Evolutionary conservation across 2,329 filamentous ascomycete species (phyloP).

Genomic region (Penicillium expansum): DNA sequence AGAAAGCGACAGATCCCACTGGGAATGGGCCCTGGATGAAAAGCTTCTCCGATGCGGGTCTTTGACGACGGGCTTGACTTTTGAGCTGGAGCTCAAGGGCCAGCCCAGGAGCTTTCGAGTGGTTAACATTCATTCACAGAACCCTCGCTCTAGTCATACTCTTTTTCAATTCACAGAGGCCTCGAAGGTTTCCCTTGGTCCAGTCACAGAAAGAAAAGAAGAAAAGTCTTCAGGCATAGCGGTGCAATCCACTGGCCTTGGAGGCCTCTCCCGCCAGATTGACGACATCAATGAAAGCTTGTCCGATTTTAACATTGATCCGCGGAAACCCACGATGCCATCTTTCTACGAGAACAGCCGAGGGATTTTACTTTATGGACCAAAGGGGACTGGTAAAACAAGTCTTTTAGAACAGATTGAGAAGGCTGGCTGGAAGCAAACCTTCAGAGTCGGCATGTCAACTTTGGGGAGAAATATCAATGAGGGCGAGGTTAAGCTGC

Average conservation of each 20-base stretch:
- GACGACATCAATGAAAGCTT: conserved; percentile 66
- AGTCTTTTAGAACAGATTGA: conserved; percentile 68
- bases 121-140: conserved; percentile 52
- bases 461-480: conserved; percentile 37
- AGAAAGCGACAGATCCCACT: conserved; percentile 42
- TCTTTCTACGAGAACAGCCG: conserved; percentile 47
- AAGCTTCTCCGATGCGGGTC: conserved; percentile 58
- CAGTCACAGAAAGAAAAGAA: conserved; percentile 16
- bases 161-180: conserved; percentile 37
- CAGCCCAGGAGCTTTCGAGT: conserved; percentile 62
- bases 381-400: conserved; percentile 80
- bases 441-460: conserved; percentile 51
- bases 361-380: conserved; percentile 73
- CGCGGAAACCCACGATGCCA: conserved; percentile 36
- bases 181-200: conserved; percentile 35
- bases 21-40: conserved; percentile 50
- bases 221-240: conserved; percentile 17
- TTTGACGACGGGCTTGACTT: conserved; percentile 66
- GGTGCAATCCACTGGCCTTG: conserved; percentile 54
- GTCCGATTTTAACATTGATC: conserved; percentile 49
- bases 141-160: conserved; percentile 38
- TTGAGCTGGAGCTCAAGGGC: conserved; percentile 61
- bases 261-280: conserved; percentile 66
- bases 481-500: conserved; percentile 55
- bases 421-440: conserved; percentile 66